Evolutionary conservation across 371 early-diverging fungal species (phyloP).

Genomic region (Mucor circinelloides): DNA sequence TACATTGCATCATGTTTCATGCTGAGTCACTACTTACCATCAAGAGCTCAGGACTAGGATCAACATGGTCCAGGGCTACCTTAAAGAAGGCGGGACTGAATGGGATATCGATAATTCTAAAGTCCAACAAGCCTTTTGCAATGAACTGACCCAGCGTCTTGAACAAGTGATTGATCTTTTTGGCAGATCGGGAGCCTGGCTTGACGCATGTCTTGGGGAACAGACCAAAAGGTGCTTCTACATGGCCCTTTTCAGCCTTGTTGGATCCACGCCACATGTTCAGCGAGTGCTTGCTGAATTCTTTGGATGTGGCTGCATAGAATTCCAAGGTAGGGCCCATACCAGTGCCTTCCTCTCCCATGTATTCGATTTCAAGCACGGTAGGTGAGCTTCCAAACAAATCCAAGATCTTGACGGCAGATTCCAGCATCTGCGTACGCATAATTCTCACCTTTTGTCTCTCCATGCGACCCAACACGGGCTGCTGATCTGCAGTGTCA

Average conservation of each 20-base stretch:
- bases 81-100: constrained; percentile 78
- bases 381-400: constrained; percentile 71
- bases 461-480: constrained; percentile 71
- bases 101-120: constrained; percentile 85
- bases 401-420: constrained; percentile 80
- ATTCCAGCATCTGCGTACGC: constrained; percentile 75
- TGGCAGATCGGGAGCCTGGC: constrained; percentile 24
- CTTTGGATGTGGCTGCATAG: constrained; percentile 79
- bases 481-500: constrained; percentile 37
- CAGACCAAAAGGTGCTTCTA: constrained; percentile 58
- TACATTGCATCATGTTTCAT: too few species aligned
- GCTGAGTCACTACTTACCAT: too few species aligned
- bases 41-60: constrained; percentile 23
- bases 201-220: constrained; percentile 71
- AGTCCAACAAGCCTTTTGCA: constrained; percentile 89
- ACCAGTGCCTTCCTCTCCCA: constrained; percentile 94
- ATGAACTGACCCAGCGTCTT: constrained; percentile 81
- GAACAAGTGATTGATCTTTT: constrained; percentile 61
- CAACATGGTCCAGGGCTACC: constrained; percentile 53
- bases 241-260: constrained; percentile 49
- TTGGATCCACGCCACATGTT: constrained; percentile 60
- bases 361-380: constrained; percentile 89
- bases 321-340: constrained; percentile 95
- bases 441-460: constrained; percentile 85
- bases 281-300: constrained; percentile 63